Evolutionary conservation across 2,329 filamentous ascomycete genomes (phyloP).

Genomic region (Aphanocladium album): DNA sequence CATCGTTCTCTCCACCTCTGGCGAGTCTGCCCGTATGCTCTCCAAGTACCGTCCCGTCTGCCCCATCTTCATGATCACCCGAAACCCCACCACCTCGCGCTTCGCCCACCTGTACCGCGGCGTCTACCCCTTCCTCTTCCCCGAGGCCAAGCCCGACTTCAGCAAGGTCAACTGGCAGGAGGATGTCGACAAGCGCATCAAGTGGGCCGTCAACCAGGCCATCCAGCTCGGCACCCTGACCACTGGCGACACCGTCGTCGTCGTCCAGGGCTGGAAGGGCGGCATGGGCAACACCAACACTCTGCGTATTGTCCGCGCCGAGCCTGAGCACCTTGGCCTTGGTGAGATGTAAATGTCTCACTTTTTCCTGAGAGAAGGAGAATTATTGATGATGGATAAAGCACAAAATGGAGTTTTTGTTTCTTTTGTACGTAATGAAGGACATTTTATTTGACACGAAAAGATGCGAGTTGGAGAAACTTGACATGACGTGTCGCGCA

Average conservation of each 20-base stretch:
- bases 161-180: constrained; percentile 92
- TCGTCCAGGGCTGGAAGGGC: constrained; percentile 87
- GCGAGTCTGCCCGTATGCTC: constrained; percentile 87
- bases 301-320: constrained; percentile 57
- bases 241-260: constrained; percentile 70
- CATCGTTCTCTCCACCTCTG: constrained; percentile 91
- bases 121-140: constrained; percentile 96
- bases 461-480: background rate
- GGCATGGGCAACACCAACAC: constrained; percentile 92
- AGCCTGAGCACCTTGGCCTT: constrained; percentile 54
- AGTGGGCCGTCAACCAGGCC: constrained; percentile 89
- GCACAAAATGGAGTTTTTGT: constrained; percentile 7
- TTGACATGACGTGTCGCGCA: background rate
- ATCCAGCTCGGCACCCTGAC: constrained; percentile 73
- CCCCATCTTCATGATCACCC: constrained; percentile 98
- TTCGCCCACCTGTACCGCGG: constrained; percentile 96
- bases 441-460: background rate
- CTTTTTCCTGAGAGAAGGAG: background rate
- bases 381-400: background rate
- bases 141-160: constrained; percentile 92
- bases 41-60: constrained; percentile 99
- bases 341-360: constrained; percentile 32
- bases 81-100: constrained; percentile 75
- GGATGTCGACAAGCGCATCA: constrained; percentile 95
- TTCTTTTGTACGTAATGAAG: constrained; percentile 10